Conservation (phyloP, 495 filamentous ascomycete species). For the Neurospora hispaniola region DNA sequence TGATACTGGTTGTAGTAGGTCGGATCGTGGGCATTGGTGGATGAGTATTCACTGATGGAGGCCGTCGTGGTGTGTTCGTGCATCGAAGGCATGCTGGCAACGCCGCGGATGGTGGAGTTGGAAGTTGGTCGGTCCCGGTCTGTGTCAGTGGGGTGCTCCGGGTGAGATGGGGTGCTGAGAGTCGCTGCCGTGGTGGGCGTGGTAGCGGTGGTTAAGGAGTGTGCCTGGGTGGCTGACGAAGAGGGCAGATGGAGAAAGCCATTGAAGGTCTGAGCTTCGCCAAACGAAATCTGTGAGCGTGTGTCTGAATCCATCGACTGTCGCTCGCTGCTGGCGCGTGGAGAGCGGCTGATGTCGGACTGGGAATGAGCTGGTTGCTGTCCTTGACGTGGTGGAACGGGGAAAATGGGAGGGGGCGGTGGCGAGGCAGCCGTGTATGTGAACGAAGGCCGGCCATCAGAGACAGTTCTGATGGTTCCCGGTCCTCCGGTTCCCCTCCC, state of each 20-base stretch:
- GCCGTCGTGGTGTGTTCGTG: slow-evolving; percentile 18
- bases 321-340: slow-evolving; percentile 21
- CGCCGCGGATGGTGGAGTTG: slow-evolving; percentile 31
- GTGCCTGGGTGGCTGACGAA: slow-evolving; percentile 16
- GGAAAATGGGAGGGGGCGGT: slow-evolving; percentile 18
- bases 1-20: slow-evolving; percentile 27
- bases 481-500: neutral
- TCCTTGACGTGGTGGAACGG: slow-evolving; percentile 1
- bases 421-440: slow-evolving; percentile 19
- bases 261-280: slow-evolving; percentile 28
- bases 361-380: slow-evolving; percentile 13
- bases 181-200: slow-evolving; percentile 1
- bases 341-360: slow-evolving; percentile 14
- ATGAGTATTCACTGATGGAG: slow-evolving; percentile 11
- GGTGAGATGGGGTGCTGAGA: neutral
- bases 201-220: slow-evolving; percentile 11
- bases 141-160: neutral
- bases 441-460: slow-evolving; percentile 3
- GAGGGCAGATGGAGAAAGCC: slow-evolving; percentile 27
- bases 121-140: slow-evolving; percentile 20
- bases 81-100: slow-evolving; percentile 31
- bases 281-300: slow-evolving; percentile 29
- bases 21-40: slow-evolving; percentile 4
- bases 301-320: slow-evolving; percentile 26
- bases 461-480: neutral